Base-by-base conservation (phyloP, 371 early-diverging fungal genomes). In the Mucor piriformis region DNA sequence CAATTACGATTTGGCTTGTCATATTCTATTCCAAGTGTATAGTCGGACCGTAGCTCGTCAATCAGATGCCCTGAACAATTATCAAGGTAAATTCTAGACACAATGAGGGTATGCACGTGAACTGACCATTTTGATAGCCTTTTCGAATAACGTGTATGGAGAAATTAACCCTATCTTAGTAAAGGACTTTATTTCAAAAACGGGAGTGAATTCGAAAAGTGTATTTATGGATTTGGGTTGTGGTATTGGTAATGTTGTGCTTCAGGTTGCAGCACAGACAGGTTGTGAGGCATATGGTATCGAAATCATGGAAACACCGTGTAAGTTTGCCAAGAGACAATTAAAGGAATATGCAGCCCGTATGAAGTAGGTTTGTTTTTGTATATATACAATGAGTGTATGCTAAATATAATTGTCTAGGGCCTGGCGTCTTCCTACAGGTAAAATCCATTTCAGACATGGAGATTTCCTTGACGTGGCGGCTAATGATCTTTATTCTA, bases 131-230 rank as follows among this genome's bases (percentile, higher is more conserved):
- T 24, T 43, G 35, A 33, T 61, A 79, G 94, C 92, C 8, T 97
- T 96, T 63, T 94, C 95, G 8, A 93, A 95, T 73, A 88, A 92
- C 66, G 97, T 96, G 10, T 98, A 98, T 74, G 98, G 98, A 23
- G 98, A 98, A 73, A 88, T 97, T 63, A 89, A 90, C 55, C 87
- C 88, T 15, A 79, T 81, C n/a, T 74, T 98, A 56, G 90, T 96
- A 54, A 83, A 82, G 52, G 92, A 95, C 43, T 83, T 98, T 35
- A 92, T 97, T 53, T 67, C 83, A 35, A 78, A 85, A 56, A 85
- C 92, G n/a, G 74, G 75, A 15, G 70, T 96, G 16, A 72, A 73
- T 38, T 74, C 86, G 6, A 74, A 77, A 13, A 86, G 88, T 49
- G 84, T 87, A 10, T 98, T 97, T 82, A 77, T 97, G 61, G 98